These are phyloP conservation scores for Mycena polygramma DNA, from an alignment of 768 basidiomycete species.

Conservation along the genomic window DNA sequence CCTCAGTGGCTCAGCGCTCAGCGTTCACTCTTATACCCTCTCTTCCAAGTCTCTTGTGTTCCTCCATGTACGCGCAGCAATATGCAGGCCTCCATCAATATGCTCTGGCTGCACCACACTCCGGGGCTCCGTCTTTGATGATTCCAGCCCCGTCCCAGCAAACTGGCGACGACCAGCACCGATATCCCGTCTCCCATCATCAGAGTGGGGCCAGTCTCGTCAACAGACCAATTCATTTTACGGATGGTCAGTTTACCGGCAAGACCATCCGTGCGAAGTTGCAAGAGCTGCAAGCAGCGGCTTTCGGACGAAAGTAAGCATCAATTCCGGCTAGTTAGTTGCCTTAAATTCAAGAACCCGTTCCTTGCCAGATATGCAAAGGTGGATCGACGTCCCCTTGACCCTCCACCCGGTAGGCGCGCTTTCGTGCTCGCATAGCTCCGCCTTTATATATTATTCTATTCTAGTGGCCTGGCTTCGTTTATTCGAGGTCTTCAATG, in stretches of 20 bases:
- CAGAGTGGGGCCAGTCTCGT: constrained; percentile 44
- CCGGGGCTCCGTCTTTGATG: constrained; percentile 34
- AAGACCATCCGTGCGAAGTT: constrained; percentile 67
- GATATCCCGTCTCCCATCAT: constrained; percentile 3
- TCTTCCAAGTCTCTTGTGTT: constrained; percentile 1
- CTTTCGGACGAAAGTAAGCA: constrained; percentile 75
- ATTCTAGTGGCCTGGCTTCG: constrained; percentile 61
- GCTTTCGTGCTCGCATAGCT: neutral
- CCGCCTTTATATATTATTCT: neutral
- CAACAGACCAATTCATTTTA: constrained; percentile 67
- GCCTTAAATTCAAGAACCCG: constrained; percentile 3
- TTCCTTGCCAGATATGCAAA: constrained; percentile 62
- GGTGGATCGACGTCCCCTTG: constrained; percentile 74
- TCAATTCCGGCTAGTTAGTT: neutral
- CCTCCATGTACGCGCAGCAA: constrained; percentile 15
- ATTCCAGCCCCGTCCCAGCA: constrained; percentile 30
- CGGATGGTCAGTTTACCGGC: constrained; percentile 72
- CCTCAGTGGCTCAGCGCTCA: constrained; percentile 4
- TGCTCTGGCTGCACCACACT: constrained; percentile 25
- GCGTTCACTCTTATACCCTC: constrained; percentile 14
- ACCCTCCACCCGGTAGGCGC: constrained; percentile 64
- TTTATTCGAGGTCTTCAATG: constrained; percentile 60
- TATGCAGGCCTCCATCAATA: constrained; percentile 27
- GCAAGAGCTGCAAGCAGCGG: constrained; percentile 72
- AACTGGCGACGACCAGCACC: constrained; percentile 21